Evolutionary conservation across 108 stramenopile genomes (phyloP), one percentile per base, ranked within the genome.

Genomic region (Mayamaea pseudoterrestris): DNA sequence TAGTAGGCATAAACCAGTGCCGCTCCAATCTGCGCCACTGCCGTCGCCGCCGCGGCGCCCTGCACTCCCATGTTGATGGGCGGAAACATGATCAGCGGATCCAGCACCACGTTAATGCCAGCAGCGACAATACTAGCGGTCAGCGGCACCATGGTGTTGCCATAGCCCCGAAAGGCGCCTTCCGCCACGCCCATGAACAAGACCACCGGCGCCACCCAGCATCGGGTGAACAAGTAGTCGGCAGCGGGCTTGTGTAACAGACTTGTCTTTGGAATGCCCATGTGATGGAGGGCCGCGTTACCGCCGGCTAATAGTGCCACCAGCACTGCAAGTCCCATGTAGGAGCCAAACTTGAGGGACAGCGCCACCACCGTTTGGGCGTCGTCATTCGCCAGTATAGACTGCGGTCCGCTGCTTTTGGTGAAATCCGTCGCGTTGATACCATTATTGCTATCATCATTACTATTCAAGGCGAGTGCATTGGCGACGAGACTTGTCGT

Each of bases 1-100:
- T 37, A 51, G 40, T 49, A 50, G 3, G 35, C n/a, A 31, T 74
- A 74, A 6, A 74, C 62, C 13, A 43, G 18, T 1, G 59, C 69
- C 11, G 73, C 73, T 18, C 61, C 66, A 9, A 72, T 26, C 47
- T 74, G 77, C 31, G 67, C 57, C 8, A 76, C 11, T 6, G 60
- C 88, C 35, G 83, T 90, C 20, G 83, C 81, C 14, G 71, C 75
- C 14, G 88, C 88, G 16, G 88, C 83, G 7, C 83, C 88, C 27
- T 35, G 41, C 20, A 85, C 74, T 21, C 76, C 78, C 68, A 60
- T 47, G 20, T 59, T 60, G 11, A 68, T 42, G 7, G 65, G 37
- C 5, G 18, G 16, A 69, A 90, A 85, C 76, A 90, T 90, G 6
- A 90, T 48, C 0, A 83, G 4, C 0, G 88, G 88, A 62, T 90